Base-by-base conservation (phyloP, 257 asterid genomes). In the Petunia axillaris region DNA sequence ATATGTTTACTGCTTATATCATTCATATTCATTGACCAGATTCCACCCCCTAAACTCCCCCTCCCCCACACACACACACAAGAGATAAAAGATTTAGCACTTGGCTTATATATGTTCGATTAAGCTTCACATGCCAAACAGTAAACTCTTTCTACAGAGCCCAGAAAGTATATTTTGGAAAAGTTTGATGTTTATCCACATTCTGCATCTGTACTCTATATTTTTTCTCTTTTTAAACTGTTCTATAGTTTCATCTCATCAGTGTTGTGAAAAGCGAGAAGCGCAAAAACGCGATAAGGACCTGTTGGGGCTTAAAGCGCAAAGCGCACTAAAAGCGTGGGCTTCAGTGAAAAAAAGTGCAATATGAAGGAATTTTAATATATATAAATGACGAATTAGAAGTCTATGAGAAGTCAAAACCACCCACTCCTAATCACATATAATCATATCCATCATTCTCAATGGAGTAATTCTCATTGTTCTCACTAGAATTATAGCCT, bases 21-120 rank as follows among this genome's bases (percentile, higher is more conserved):
- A 52, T 65, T 25, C 25, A 25, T 35, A 35, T 62, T 35, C 68
- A 63, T 36, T 63, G 43, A 41, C 43, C 36, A 2, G 35, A 63
- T 63, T 57, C 37, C 68, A 68, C 38, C 58, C 15, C 57, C 76
- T 44, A 68, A 44, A 68, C 4, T 1, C 4, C 4, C 15, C n/a
- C 13, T 68, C 13, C 55, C n/a, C 15, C 38, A 68, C 76, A n/a
- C n/a, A 15, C 38, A 68, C 76, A n/a, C 46, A 68, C 57, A 68
- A 68, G 16, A 68, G 76, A 43, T 68, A 44, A 68, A 16, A 40
- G 44, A 2, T 4, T 44, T 70, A 70, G n/a, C 58, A 44, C 55
- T 68, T 68, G 58, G 58, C 76, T 68, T 44, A 68, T 25, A 25
- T 25, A 25, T 44, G 40, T 44, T 70, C 41, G 16, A 44, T 44